These are phyloP conservation scores for Neonectria punicea DNA, from an alignment of 2,329 filamentous ascomycete species.

Conservation along the genomic window DNA sequence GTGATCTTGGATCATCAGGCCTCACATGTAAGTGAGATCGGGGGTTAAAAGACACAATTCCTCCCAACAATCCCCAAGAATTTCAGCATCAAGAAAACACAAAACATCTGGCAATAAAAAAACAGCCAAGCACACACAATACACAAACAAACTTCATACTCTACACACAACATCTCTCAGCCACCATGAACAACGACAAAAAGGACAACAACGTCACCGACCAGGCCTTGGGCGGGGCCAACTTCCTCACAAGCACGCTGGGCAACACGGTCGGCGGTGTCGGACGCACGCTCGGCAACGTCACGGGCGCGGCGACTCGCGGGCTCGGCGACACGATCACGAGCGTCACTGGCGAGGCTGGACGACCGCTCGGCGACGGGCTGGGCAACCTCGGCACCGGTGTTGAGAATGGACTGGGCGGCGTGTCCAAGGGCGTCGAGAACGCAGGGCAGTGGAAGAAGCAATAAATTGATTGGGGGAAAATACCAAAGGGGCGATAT, in stretches of 20 bases:
- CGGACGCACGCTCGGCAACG: constrained; percentile 52
- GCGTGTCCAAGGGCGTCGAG: constrained; percentile 64
- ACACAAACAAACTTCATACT: neutral
- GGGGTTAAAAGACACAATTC: constrained; percentile 8
- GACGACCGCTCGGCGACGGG: constrained; percentile 65
- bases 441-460: constrained; percentile 68
- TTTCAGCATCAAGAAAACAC: neutral
- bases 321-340: constrained; percentile 67
- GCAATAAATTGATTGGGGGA: constrained; percentile 28
- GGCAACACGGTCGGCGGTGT: constrained; percentile 56
- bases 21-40: neutral
- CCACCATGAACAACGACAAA: constrained; percentile 36
- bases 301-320: constrained; percentile 63
- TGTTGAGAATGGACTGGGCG: constrained; percentile 60
- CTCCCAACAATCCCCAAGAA: neutral
- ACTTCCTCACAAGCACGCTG: constrained; percentile 53
- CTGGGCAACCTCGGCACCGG: constrained; percentile 63
- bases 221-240: constrained; percentile 48
- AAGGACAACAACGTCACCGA: constrained; percentile 42
- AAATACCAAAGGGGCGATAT: neutral
- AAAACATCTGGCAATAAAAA: neutral
- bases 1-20: constrained; percentile 17
- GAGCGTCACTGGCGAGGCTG: constrained; percentile 63
- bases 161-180: constrained; percentile 7
- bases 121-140: neutral